phyloP scores from a whole-genome alignment of 257 asterid species.

The Petunia axillaris region DNA sequence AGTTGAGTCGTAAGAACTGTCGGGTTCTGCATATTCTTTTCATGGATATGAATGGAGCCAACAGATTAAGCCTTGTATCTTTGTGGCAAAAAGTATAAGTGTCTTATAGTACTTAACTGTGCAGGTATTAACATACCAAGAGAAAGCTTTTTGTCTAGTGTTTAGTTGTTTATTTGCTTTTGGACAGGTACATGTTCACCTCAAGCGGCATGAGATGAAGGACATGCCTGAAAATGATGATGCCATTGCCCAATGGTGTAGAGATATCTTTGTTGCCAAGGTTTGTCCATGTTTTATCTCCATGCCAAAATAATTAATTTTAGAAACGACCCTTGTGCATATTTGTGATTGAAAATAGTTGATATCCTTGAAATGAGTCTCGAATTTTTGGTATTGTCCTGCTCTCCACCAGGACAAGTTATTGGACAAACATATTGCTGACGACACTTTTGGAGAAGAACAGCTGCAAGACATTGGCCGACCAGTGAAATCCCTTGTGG shows the following conservation, averaged over 20 bases:
- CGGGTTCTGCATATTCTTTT: not conserved
- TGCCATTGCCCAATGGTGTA: slow-evolving; percentile 91
- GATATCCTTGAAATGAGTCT: slow-evolving; percentile 13
- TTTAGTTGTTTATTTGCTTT: not conserved
- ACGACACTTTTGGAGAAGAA: slow-evolving; percentile 69
- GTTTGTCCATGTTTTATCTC: slow-evolving; percentile 39
- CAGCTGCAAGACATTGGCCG: slow-evolving; percentile 63
- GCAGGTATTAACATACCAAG: not conserved
- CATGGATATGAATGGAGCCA: not conserved
- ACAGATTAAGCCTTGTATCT: not conserved
- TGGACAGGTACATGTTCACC: slow-evolving; percentile 83
- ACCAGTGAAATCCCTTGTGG: slow-evolving; percentile 85
- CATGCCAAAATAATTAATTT: not conserved
- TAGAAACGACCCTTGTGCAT: not conserved
- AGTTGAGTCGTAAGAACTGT: no score
- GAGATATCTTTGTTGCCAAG: slow-evolving; percentile 77
- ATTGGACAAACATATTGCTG: slow-evolving; percentile 71
- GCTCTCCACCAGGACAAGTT: slow-evolving; percentile 61
- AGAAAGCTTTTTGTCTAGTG: not conserved
- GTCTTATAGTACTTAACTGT: not conserved
- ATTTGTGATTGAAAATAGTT: not conserved
- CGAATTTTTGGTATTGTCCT: not conserved
- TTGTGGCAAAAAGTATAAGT: not conserved
- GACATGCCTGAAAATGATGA: slow-evolving; percentile 85
- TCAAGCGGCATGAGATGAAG: slow-evolving; percentile 77